Base-by-base conservation (phyloP, 345 rosid species). In the Eutrema heterophyllum region DNA sequence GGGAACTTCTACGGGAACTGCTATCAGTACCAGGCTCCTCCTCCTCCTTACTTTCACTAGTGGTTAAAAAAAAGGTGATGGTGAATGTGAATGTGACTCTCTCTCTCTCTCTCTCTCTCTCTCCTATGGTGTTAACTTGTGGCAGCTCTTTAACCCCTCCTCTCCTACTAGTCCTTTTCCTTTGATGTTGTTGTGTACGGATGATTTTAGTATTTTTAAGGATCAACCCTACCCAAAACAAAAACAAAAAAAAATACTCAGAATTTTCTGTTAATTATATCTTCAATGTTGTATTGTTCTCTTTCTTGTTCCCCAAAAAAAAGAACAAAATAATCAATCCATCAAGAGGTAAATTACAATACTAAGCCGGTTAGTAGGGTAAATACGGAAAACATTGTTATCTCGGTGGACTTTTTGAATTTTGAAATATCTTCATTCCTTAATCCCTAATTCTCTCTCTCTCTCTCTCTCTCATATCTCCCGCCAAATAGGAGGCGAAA, bases 1-100 rank as follows among this genome's bases (percentile, higher is more conserved):
- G 91, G 97, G 38, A 91, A 86, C 96, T 95, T 84, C 86, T 95
- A 88, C 5, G 96, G 92, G 68, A 95, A 90, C 57, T 89, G 91
- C 85, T 92, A 89, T 81, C 99, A 87, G 83, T 95, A 90, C 84
- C 97, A 87, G 75, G 81, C 93, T 74, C 82, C 85, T 11, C 90
- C 89, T 39, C 80, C 79, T 76, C 72, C 80, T 49, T 77, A 71
- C 80, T 88, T 89, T 83, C 93, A 88, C 86, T 94, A 86, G 83
- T 70, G 64, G 9, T 50, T 7, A 73, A 35, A 4, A 35, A 27
- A 64, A 50, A 39, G 73, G 68, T 18, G 67, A 64, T 64, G 80
- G 52, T 64, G 67, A 51, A 78, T 83, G 84, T 80, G 87, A 76
- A 77, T 77, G 87, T 86, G 85, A 84, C 90, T 86, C 87, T 73